Base-by-base conservation (phyloP, 768 basidiomycete genomes). In the Rhizopogon vinicolor region DNA sequence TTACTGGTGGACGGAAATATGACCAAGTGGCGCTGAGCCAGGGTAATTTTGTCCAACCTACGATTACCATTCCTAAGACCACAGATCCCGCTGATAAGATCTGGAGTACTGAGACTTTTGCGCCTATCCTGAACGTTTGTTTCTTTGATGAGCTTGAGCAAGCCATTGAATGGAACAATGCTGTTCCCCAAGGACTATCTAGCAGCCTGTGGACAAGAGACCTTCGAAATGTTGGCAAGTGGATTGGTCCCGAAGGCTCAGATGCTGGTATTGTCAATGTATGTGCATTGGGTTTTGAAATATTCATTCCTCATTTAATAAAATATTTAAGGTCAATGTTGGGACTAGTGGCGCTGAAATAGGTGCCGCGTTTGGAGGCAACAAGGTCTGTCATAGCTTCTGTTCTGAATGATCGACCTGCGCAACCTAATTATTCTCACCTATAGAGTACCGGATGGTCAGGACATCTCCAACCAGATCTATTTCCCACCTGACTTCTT, bases 211-310 rank as follows among this genome's bases (percentile, higher is more conserved):
- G 95, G 89, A 95, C 95, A 50, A 82, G 84, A 41, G 88, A 92
- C 63, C 64, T 98, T 48, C 77, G 88, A 57, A 86, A 87, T 62
- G 74, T 97, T 52, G 93, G 95, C 51, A 89, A 85, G 72, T 97
- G 93, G 92, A 86, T 96, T 60, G 93, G 94, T 12, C 89, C 93
- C 41, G 78, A 79, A 56, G 95, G 95, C 31, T 89, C 87, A 25
- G 96, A 98, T 68, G 78, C 89, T 41, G 96, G 96, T 7, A 97
- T 95, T 60, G 91, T 94, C 57, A 94, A 95, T 72, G 92, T 91
- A 67, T 66, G 84, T 76, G 33, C 49, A 18, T 52, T 43, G 29
- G 18, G 44, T 51, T 46, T 37, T 7, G 9, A 35, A 19, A 9
- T 7, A 37, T 51, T 51, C 52, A 42, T 42, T 58, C 54, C 56